These are phyloP conservation scores for Penicillium sp. DNA, from an alignment of 2,329 filamentous ascomycete species.

Conservation along the genomic window DNA sequence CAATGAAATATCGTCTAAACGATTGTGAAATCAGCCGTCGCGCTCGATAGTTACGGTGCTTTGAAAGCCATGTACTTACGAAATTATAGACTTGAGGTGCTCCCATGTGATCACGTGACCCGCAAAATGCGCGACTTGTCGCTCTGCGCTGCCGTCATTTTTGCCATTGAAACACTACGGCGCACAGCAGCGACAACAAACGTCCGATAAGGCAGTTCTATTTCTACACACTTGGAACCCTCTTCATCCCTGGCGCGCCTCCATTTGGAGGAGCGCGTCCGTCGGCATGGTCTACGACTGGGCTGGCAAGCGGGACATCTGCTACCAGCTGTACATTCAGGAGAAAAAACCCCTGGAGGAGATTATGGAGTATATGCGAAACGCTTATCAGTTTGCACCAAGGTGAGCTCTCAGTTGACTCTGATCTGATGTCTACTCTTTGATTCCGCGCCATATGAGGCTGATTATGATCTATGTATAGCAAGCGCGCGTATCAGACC, in stretches of 20 bases:
- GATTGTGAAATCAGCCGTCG: neutral
- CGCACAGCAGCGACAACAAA: constrained; percentile 34
- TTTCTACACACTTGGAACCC: constrained; percentile 6
- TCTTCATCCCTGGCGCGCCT: constrained; percentile 23
- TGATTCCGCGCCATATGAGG: neutral
- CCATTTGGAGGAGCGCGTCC: constrained; percentile 24
- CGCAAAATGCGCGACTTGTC: constrained; percentile 21
- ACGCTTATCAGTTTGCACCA: constrained; percentile 61
- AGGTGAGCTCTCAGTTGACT: constrained; percentile 49
- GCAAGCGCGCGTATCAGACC: constrained; percentile 69
- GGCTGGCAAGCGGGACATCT: constrained; percentile 61
- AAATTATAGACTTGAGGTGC: too few relatives aligned
- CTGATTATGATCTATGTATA: constrained; percentile 8
- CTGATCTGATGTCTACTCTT: neutral
- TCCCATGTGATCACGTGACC: constrained; percentile 9
- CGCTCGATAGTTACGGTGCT: neutral
- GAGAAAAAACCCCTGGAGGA: constrained; percentile 68
- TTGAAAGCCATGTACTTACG: neutral
- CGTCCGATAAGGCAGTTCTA: constrained; percentile 26
- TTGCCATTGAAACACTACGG: constrained; percentile 26
- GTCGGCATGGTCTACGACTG: constrained; percentile 55
- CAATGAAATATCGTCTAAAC: neutral
- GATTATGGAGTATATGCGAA: constrained; percentile 66
- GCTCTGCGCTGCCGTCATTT: constrained; percentile 17
- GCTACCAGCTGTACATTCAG: constrained; percentile 68